Conservation (phyloP, 2,329 filamentous ascomycete genomes). For the Drechslera avenae region DNA sequence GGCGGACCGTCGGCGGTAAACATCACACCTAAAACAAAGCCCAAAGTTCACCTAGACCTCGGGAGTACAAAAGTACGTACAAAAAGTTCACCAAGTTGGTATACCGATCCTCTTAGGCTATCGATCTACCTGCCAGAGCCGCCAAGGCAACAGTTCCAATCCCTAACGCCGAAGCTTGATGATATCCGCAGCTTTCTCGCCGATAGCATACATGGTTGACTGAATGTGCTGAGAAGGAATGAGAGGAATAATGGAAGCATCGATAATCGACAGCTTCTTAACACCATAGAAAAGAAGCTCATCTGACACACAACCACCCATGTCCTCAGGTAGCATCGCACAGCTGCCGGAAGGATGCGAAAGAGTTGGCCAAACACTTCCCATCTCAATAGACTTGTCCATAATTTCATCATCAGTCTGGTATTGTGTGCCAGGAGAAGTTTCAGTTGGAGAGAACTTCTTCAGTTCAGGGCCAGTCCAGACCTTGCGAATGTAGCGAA, state of each 20-base stretch:
- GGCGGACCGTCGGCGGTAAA: no score
- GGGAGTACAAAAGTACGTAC: background rate
- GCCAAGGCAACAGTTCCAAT: background rate
- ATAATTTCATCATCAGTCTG: slow-evolving; percentile 36
- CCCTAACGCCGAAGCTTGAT: slow-evolving; percentile 29
- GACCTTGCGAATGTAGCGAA: slow-evolving; percentile 43
- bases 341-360: slow-evolving; percentile 36
- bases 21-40: no score
- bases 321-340: slow-evolving; percentile 42
- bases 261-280: slow-evolving; percentile 34
- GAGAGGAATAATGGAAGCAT: slow-evolving; percentile 42
- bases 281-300: slow-evolving; percentile 40
- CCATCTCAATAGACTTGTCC: slow-evolving; percentile 19
- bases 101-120: background rate
- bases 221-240: slow-evolving; percentile 42
- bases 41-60: background rate
- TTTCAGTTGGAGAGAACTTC: slow-evolving; percentile 30
- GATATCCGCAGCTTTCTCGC: slow-evolving; percentile 42
- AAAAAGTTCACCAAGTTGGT: no score
- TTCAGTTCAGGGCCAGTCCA: slow-evolving; percentile 35
- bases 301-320: slow-evolving; percentile 37
- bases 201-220: slow-evolving; percentile 41
- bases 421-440: slow-evolving; percentile 34
- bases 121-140: background rate
- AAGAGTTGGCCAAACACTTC: slow-evolving; percentile 29